phyloP scores from a whole-genome alignment of 345 rosid species.

The Linum usitatissimum region DNA sequence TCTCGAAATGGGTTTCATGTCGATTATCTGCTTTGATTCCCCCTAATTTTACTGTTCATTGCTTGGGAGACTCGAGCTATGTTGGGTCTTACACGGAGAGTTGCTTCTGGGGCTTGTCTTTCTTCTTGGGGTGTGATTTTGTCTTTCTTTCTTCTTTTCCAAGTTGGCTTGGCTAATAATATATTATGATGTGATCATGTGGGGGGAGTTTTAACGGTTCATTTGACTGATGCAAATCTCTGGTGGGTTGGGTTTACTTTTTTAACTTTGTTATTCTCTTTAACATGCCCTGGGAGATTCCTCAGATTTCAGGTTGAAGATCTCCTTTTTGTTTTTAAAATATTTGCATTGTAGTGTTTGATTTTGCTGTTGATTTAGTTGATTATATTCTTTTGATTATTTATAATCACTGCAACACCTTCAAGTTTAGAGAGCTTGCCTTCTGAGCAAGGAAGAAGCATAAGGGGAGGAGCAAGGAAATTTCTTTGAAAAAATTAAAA shows the following conservation, averaged over 20 bases:
- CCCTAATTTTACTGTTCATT: conserved; percentile 6
- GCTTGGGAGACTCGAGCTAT: conserved; percentile 24
- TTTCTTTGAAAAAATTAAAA: background rate
- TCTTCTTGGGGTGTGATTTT: background rate
- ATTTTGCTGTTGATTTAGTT: conserved; percentile 30
- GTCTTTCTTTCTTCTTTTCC: conserved; percentile 12
- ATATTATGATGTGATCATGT: conserved; percentile 17
- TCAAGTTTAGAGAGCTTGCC: background rate
- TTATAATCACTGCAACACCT: background rate
- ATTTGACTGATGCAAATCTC: background rate
- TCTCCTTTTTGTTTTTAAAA: too few species aligned
- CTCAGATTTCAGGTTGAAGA: conserved; percentile 26
- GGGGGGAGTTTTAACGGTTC: conserved; percentile 17
- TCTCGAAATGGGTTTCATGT: conserved; percentile 16
- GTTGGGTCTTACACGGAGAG: conserved; percentile 38
- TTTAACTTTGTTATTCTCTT: conserved; percentile 24
- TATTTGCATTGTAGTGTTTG: conserved; percentile 19
- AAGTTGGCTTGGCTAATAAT: conserved; percentile 13
- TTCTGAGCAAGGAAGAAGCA: background rate
- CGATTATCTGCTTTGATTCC: conserved; percentile 8
- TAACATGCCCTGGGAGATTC: conserved; percentile 34
- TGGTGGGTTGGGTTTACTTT: conserved; percentile 5
- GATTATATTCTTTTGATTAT: conserved; percentile 25
- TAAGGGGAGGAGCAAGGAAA: background rate
- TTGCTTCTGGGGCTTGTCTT: conserved; percentile 41